phyloP scores from a whole-genome alignment of 495 filamentous ascomycete species.

The Gamarada debralockiae region DNA sequence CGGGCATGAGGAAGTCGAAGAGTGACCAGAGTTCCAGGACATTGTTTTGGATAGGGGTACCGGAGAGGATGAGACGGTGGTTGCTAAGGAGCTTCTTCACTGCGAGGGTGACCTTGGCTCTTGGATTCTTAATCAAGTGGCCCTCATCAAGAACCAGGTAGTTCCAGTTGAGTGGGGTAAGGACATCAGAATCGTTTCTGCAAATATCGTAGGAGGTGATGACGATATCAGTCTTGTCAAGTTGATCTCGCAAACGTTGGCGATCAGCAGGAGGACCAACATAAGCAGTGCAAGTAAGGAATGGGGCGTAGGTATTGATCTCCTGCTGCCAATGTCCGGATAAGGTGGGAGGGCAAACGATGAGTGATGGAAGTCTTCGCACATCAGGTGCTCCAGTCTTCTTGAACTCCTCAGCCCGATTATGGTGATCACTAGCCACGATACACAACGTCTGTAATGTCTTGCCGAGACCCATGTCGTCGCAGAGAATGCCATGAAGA shows the following conservation, averaged over 20 bases:
- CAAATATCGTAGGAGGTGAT: slow-evolving; percentile 98
- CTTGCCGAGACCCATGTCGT: slow-evolving; percentile 99
- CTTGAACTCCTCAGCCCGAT: slow-evolving; percentile 83
- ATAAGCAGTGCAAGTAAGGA: slow-evolving; percentile 83
- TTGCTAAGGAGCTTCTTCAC: slow-evolving; percentile 88
- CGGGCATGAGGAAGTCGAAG: slow-evolving; percentile 98
- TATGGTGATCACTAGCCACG: slow-evolving; percentile 93
- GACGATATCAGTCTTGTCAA: slow-evolving; percentile 80
- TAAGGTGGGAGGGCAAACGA: slow-evolving; percentile 94
- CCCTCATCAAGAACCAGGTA: slow-evolving; percentile 97
- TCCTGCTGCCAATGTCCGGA: slow-evolving; percentile 99
- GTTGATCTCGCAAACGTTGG: slow-evolving; percentile 56
- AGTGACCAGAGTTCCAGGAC: slow-evolving; percentile 97
- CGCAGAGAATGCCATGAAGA: slow-evolving; percentile 95
- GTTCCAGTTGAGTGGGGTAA: slow-evolving; percentile 88
- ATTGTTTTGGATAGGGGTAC: slow-evolving; percentile 98
- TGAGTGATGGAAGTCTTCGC: slow-evolving; percentile 81
- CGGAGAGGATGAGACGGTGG: slow-evolving; percentile 92
- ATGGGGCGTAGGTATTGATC: slow-evolving; percentile 90
- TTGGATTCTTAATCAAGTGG: slow-evolving; percentile 97
- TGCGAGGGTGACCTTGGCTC: slow-evolving; percentile 84
- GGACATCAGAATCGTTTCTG: slow-evolving; percentile 82
- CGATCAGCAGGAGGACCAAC: slow-evolving; percentile 85
- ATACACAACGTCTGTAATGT: slow-evolving; percentile 97
- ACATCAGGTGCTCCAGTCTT: slow-evolving; percentile 73